These are phyloP conservation scores for Canariomyces notabilis DNA, from an alignment of 2,329 filamentous ascomycete genomes.

Conservation along the genomic window DNA sequence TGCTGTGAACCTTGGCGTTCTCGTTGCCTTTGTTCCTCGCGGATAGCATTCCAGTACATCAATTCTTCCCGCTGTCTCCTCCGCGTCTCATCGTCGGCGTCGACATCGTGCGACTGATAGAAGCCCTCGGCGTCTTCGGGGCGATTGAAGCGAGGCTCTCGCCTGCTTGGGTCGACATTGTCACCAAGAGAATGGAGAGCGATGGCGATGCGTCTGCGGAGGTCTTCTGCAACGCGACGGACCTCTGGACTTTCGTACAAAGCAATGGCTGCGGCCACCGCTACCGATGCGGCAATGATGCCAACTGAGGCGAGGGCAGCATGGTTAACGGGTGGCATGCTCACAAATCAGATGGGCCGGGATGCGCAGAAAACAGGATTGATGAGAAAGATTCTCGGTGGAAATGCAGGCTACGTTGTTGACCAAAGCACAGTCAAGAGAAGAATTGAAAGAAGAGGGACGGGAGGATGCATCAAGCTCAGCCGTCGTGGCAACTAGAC, in stretches of 20 bases:
- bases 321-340: constrained; percentile 54
- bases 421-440: neutral
- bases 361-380: neutral
- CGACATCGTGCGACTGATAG: constrained; percentile 49
- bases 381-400: neutral
- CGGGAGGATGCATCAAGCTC: neutral
- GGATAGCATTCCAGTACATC: constrained; percentile 59
- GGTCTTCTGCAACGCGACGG: constrained; percentile 55
- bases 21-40: constrained; percentile 43
- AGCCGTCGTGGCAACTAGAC: neutral
- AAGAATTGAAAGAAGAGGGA: neutral
- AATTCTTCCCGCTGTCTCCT: constrained; percentile 59
- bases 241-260: constrained; percentile 62
- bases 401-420: constrained; percentile 1
- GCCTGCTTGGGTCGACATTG: constrained; percentile 43
- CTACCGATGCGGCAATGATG: constrained; percentile 53
- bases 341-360: constrained; percentile 11
- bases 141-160: constrained; percentile 56
- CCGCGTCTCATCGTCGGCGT: constrained; percentile 58
- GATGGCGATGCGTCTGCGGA: constrained; percentile 56
- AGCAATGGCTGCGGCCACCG: constrained; percentile 53
- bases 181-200: constrained; percentile 57
- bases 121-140: constrained; percentile 64
- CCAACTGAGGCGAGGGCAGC: constrained; percentile 51
- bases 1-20: constrained; percentile 23